Percentiles rank a stretch among this genome's conserved stretches.
Conservation (phyloP, 352 stramenopile species). For the Phytophthora parvispora region DNA sequence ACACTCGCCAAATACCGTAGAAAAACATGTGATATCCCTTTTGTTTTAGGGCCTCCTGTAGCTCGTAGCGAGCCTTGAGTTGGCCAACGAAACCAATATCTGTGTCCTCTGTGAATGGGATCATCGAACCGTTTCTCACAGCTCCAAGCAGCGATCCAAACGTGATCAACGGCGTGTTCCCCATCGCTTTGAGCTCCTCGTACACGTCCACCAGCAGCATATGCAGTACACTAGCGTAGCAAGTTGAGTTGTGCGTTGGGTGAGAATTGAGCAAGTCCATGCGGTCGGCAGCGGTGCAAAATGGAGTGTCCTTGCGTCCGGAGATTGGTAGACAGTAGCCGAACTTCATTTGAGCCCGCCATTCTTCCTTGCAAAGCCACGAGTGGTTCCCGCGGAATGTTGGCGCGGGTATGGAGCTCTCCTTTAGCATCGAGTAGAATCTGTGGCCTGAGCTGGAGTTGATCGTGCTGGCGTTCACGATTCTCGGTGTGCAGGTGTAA, state of each 20-base stretch:
- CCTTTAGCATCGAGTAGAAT: slow-evolving; percentile 18
- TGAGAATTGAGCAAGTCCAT: slow-evolving; percentile 43
- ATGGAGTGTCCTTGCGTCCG: slow-evolving; percentile 47
- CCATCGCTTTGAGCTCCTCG: slow-evolving; percentile 38
- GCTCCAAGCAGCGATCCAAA: slow-evolving; percentile 62
- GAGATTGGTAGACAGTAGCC: slow-evolving; percentile 60
- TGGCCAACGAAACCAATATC: slow-evolving; percentile 50
- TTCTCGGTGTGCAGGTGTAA: slow-evolving; percentile 1
- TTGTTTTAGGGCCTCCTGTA: slow-evolving; percentile 27
- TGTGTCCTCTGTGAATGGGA: slow-evolving; percentile 66
- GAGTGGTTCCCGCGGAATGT: slow-evolving; percentile 27
- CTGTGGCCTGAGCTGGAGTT: slow-evolving; percentile 16
- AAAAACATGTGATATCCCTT: slow-evolving; percentile 71
- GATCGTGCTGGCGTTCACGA: slow-evolving; percentile 1
- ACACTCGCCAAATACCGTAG: slow-evolving; percentile 47
- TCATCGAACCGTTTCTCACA: slow-evolving; percentile 54
- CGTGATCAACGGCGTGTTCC: slow-evolving; percentile 38
- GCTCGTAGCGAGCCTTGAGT: slow-evolving; percentile 10
- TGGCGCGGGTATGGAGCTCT: slow-evolving; percentile 8
- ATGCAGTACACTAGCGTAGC: slow-evolving; percentile 64
- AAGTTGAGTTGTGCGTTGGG: slow-evolving; percentile 39
- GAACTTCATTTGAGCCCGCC: background rate
- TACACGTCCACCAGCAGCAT: slow-evolving; percentile 67
- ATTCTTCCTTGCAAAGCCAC: slow-evolving; percentile 19
- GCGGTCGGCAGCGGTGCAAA: slow-evolving; percentile 51